Percentiles rank a stretch among this genome's conserved stretches.
Evolutionary conservation across 2,329 filamentous ascomycete species (phyloP).

Genomic region (Pseudogymnoascus sp.): DNA sequence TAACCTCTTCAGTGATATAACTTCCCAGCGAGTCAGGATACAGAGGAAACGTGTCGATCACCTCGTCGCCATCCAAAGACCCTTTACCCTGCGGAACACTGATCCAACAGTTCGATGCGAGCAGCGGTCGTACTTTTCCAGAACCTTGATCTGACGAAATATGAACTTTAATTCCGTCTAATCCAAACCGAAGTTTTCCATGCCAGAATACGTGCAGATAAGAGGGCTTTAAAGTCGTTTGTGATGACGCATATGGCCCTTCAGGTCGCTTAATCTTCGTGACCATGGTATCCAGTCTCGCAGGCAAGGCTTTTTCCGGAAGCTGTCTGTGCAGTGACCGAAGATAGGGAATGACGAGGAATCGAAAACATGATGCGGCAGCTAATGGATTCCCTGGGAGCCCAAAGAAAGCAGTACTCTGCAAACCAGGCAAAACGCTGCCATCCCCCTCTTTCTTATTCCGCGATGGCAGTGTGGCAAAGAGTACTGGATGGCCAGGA

Average conservation of each 20-base stretch:
- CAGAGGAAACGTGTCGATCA: constrained; percentile 13
- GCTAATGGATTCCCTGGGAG: constrained; percentile 26
- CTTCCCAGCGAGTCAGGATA: too few species aligned
- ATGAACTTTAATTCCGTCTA: constrained; percentile 8
- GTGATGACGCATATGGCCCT: constrained; percentile 15
- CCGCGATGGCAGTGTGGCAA: constrained; percentile 19
- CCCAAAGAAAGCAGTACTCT: constrained; percentile 23
- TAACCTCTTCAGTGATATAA: too few species aligned
- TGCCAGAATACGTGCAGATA: constrained; percentile 12
- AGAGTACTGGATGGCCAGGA: constrained; percentile 27
- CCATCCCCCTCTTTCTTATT: background rate
- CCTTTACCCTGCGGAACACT: constrained; percentile 18
- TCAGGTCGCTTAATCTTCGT: background rate
- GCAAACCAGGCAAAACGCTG: background rate
- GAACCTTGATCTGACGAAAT: constrained; percentile 21
- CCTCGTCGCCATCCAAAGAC: constrained; percentile 15
- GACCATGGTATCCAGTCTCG: background rate
- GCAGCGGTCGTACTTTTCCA: constrained; percentile 22
- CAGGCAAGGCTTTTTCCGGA: constrained; percentile 4
- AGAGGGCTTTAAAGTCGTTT: constrained; percentile 11
- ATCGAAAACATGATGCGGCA: constrained; percentile 26
- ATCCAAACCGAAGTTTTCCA: background rate
- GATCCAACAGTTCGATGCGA: constrained; percentile 24
- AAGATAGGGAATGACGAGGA: constrained; percentile 26
- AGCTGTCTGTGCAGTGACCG: constrained; percentile 14